These are phyloP conservation scores for Magnaporthiopsis rhizophila DNA, from an alignment of 2,329 filamentous ascomycete species.

Conservation along the genomic window DNA sequence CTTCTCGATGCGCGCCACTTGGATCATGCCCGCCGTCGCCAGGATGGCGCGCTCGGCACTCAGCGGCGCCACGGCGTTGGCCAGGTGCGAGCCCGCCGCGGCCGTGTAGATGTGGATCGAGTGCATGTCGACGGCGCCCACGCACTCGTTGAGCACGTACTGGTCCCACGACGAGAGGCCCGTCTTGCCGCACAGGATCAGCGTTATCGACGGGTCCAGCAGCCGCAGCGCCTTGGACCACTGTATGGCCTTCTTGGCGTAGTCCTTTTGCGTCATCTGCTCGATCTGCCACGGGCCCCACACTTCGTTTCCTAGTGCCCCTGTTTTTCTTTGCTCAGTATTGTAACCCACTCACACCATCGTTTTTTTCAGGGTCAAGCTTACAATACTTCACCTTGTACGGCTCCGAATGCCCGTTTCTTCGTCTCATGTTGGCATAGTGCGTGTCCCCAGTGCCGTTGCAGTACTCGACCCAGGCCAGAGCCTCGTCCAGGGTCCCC, in stretches of 20 bases:
- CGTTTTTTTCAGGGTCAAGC: background rate
- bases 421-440: constrained; percentile 71
- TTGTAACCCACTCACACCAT: too few species aligned
- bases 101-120: constrained; percentile 72
- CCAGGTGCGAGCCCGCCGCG: constrained; percentile 37
- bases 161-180: constrained; percentile 65
- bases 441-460: constrained; percentile 70
- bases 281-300: constrained; percentile 62
- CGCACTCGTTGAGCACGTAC: constrained; percentile 62
- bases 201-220: constrained; percentile 58
- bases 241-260: constrained; percentile 59
- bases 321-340: background rate
- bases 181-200: constrained; percentile 69
- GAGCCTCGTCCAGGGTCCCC: constrained; percentile 45
- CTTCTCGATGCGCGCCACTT: constrained; percentile 66
- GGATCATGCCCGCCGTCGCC: constrained; percentile 59
- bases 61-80: constrained; percentile 53
- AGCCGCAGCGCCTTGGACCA: constrained; percentile 67
- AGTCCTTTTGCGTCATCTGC: constrained; percentile 61
- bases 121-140: constrained; percentile 62
- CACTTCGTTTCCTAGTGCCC: constrained; percentile 73
- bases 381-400: constrained; percentile 48
- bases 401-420: constrained; percentile 67
- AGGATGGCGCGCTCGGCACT: constrained; percentile 68
- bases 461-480: constrained; percentile 82